Evolutionary conservation across 805 yeast species (phyloP).

Genomic region (Wickerhamiella bombiphila): DNA sequence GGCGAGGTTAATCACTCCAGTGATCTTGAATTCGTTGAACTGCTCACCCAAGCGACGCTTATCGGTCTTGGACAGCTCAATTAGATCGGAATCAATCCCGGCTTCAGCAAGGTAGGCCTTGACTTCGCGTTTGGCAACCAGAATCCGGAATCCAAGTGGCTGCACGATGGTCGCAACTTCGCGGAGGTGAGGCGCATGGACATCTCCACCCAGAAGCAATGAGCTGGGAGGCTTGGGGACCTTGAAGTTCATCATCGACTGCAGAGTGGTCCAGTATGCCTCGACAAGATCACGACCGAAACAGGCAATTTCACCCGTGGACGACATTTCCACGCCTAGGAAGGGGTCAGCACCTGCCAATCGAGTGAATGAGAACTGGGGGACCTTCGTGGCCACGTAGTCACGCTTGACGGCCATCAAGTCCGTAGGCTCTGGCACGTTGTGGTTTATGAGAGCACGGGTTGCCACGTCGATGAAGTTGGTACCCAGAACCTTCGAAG

Average conservation of each 20-base stretch:
- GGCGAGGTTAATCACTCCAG: constrained; percentile 86
- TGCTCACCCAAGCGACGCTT: constrained; percentile 88
- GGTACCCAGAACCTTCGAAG: constrained; percentile 87
- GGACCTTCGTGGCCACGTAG: constrained; percentile 93
- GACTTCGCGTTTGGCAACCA: constrained; percentile 60
- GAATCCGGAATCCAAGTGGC: constrained; percentile 67
- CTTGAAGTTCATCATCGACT: constrained; percentile 93
- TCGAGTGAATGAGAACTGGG: constrained; percentile 96
- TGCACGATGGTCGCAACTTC: constrained; percentile 55
- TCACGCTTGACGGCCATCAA: constrained; percentile 62
- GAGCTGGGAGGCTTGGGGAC: constrained; percentile 86
- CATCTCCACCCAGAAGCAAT: constrained; percentile 87
- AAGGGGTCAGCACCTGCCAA: constrained; percentile 99
- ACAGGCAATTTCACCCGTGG: constrained; percentile 98
- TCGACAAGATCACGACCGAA: constrained; percentile 75
- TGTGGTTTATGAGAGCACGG: constrained; percentile 60
- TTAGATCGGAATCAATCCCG: constrained; percentile 38
- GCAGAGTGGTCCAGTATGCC: constrained; percentile 96
- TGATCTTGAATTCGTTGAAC: constrained; percentile 72
- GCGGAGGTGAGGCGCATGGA: constrained; percentile 54
- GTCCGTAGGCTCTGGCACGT: constrained; percentile 66
- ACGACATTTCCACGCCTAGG: constrained; percentile 98
- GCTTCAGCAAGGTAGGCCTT: constrained; percentile 45
- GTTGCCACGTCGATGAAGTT: constrained; percentile 94
- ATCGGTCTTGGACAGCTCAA: constrained; percentile 85